Conservation (phyloP, 805 yeast genomes). For the Scheffersomyces stipitis region DNA sequence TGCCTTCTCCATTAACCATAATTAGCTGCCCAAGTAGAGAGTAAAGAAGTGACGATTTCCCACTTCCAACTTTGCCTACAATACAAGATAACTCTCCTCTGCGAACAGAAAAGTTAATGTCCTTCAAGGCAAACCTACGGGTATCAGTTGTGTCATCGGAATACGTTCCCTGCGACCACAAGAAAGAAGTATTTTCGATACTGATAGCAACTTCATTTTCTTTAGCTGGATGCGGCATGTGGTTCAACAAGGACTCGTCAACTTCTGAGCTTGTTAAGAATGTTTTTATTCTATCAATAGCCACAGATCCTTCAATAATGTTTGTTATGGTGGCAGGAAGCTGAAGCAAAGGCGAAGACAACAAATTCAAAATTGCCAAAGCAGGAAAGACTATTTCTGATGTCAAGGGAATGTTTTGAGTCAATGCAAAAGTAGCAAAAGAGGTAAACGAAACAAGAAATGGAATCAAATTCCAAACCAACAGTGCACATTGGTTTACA, state of each 20-base stretch:
- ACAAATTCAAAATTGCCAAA: conserved; percentile 29
- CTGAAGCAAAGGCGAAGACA: conserved; percentile 58
- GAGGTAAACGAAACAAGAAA: conserved; percentile 22
- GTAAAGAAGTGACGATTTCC: conserved; percentile 23
- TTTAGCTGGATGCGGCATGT: conserved; percentile 1
- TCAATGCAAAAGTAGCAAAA: conserved; percentile 18
- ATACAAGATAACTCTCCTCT: conserved; percentile 25
- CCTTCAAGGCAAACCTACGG: conserved; percentile 13
- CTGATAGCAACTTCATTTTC: conserved; percentile 16
- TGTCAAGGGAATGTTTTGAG: conserved; percentile 15
- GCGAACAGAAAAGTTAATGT: conserved; percentile 19
- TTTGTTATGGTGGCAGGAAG: conserved; percentile 59
- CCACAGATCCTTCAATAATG: conserved; percentile 58
- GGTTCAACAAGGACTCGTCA: conserved; percentile 9
- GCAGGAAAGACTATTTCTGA: conserved; percentile 30
- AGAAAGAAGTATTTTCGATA: conserved; percentile 17
- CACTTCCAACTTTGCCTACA: conserved; percentile 28
- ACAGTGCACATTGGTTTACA: conserved; percentile 11
- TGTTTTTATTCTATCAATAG: conserved; percentile 51
- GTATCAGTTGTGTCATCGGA: conserved; percentile 1
- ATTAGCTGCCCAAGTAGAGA: conserved; percentile 25
- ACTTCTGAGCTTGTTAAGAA: conserved; percentile 38
- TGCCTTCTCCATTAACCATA: conserved; percentile 1
- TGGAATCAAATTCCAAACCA: conserved; percentile 26
- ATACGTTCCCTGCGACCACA: conserved; percentile 17